Evolutionary conservation across 1,284 basidiomycete species (phyloP).

Genomic region (Paramarasmius palmivorus): DNA sequence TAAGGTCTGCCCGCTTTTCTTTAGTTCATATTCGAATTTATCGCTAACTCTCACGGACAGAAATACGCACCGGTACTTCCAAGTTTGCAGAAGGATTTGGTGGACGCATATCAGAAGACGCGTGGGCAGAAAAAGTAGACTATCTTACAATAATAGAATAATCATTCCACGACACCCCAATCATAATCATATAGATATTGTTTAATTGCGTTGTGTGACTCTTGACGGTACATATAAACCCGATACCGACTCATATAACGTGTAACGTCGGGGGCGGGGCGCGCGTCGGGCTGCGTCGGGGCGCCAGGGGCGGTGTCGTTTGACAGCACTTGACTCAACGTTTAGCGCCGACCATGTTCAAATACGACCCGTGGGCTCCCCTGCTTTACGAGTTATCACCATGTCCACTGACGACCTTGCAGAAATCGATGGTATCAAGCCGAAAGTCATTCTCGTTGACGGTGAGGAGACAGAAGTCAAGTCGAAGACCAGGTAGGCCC

Average conservation of each 20-base stretch:
- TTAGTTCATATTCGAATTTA: slow-evolving; percentile 5
- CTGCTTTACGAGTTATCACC: background rate
- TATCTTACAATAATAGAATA: background rate
- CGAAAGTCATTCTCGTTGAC: slow-evolving; percentile 38
- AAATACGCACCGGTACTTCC: slow-evolving; percentile 87
- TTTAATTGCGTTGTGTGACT: no score
- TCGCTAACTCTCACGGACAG: slow-evolving; percentile 32
- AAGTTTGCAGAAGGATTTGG: slow-evolving; percentile 83
- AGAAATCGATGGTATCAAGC: slow-evolving; percentile 47
- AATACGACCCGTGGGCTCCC: no score
- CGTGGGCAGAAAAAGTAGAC: slow-evolving; percentile 51
- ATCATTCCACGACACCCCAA: no score
- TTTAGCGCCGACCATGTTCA: no score
- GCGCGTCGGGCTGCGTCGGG: no score
- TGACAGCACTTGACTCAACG: no score
- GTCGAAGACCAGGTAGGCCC: slow-evolving; percentile 39
- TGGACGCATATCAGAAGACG: slow-evolving; percentile 66
- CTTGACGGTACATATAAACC: no score
- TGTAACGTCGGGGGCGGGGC: no score
- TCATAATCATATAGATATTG: no score
- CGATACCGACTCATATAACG: no score
- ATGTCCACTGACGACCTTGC: slow-evolving; percentile 36
- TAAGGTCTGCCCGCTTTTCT: slow-evolving; percentile 52
- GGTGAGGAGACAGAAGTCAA: slow-evolving; percentile 43
- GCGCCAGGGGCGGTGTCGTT: no score